phyloP scores from a whole-genome alignment of 1,284 basidiomycete species.

The Phaffia rhodozyma region DNA sequence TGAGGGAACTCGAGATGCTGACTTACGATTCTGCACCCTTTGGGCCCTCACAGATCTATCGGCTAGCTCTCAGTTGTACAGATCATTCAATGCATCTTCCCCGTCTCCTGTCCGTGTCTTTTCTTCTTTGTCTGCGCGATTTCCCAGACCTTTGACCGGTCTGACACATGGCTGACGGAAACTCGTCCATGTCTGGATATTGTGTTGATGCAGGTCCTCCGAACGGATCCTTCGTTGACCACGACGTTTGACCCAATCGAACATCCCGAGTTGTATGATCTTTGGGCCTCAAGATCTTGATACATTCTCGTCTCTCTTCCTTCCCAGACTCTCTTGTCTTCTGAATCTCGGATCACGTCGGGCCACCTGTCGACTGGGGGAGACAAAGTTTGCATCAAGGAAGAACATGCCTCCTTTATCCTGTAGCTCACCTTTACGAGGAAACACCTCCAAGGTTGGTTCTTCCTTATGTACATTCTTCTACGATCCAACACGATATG shows the following conservation, averaged over 20 bases:
- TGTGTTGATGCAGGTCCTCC: neutral
- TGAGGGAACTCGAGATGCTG: too few species aligned
- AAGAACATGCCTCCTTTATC: conserved; percentile 19
- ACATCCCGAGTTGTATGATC: neutral
- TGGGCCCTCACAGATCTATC: too few species aligned
- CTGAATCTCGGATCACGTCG: neutral
- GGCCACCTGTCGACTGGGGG: too few species aligned
- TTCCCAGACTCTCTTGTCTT: neutral
- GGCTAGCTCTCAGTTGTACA: too few species aligned
- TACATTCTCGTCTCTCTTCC: neutral
- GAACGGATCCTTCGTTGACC: too few species aligned
- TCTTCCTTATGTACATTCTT: conserved; percentile 57
- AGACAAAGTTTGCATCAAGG: neutral
- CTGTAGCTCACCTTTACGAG: conserved; percentile 41
- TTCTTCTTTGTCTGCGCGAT: neutral
- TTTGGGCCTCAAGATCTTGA: neutral
- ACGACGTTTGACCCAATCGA: too few species aligned
- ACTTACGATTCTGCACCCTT: too few species aligned
- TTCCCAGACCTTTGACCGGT: neutral
- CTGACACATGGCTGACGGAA: too few species aligned
- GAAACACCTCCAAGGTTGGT: conserved; percentile 69
- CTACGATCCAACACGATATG: conserved; percentile 59
- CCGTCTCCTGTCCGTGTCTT: neutral
- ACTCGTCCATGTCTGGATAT: neutral
- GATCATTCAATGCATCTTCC: too few species aligned